These are phyloP conservation scores for Delitschia confertaspora DNA, from an alignment of 495 filamentous ascomycete species.

Conservation along the genomic window DNA sequence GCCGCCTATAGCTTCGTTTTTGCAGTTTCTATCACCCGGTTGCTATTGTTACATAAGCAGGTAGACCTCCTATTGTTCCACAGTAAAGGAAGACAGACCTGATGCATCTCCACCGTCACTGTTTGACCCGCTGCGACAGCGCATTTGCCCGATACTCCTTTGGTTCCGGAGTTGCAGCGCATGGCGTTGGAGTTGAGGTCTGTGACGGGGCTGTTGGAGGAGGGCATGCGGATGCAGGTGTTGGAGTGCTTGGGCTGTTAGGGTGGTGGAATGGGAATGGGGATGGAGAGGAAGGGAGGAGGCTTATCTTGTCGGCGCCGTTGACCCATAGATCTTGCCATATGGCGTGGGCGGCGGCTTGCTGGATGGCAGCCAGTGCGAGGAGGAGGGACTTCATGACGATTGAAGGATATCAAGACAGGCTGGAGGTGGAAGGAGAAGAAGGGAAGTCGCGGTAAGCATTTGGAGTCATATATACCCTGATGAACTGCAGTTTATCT, in stretches of 20 bases:
- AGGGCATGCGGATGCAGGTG: conserved; percentile 18
- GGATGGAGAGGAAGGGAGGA: neutral
- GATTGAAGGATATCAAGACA: neutral
- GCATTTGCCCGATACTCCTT: conserved; percentile 12
- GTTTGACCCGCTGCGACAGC: conserved; percentile 13
- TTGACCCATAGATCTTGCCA: conserved; percentile 24
- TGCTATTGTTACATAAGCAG: conserved; percentile 1
- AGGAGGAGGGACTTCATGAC: conserved; percentile 16
- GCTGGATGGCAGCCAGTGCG: conserved; percentile 14
- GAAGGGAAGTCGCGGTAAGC: no score
- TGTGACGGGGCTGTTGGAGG: conserved; percentile 35
- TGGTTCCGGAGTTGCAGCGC: conserved; percentile 31
- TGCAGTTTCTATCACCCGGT: conserved; percentile 17
- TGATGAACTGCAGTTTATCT: no score
- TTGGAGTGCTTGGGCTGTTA: neutral
- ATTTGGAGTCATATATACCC: no score
- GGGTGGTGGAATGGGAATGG: neutral
- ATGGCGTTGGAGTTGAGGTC: conserved; percentile 38
- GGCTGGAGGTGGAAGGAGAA: neutral
- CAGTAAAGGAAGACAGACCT: conserved; percentile 5
- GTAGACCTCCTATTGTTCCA: neutral
- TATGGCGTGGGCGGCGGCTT: conserved; percentile 12
- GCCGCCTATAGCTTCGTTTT: conserved; percentile 33
- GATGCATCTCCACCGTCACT: conserved; percentile 21
- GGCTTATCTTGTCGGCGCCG: conserved; percentile 14